A percentile compares a stretch with the other conserved stretches of the same genome.
Conservation (phyloP, 169 alveolate species). For the Cryptosporidium parvum region DNA sequence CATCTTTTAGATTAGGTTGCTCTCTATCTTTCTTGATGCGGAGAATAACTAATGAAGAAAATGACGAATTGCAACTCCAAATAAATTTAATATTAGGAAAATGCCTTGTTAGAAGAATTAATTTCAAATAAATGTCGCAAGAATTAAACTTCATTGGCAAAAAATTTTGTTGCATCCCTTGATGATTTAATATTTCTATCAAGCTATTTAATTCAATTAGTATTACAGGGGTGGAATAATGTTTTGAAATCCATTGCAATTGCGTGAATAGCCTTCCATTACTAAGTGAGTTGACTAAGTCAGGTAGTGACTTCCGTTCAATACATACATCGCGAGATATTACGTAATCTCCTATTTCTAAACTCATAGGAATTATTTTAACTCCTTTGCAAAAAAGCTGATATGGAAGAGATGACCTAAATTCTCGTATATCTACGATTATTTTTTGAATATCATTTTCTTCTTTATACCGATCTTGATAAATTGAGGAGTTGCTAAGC, state of each 20-base stretch:
- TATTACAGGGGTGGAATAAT: slow-evolving; percentile 77
- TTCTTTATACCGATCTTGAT: neutral
- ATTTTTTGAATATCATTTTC: slow-evolving; percentile 52
- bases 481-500: neutral
- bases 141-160: slow-evolving; percentile 74
- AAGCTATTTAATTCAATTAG: slow-evolving; percentile 78
- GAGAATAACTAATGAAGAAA: slow-evolving; percentile 74
- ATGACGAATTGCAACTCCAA: slow-evolving; percentile 82
- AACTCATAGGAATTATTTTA: slow-evolving; percentile 83
- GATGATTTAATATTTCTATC: slow-evolving; percentile 17
- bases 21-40: slow-evolving; percentile 39
- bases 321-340: slow-evolving; percentile 87
- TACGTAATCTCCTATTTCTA: slow-evolving; percentile 88
- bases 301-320: slow-evolving; percentile 86
- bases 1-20: slow-evolving; percentile 43
- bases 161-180: slow-evolving; percentile 44
- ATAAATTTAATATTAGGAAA: slow-evolving; percentile 77
- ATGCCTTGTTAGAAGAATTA: slow-evolving; percentile 77
- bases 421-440: slow-evolving; percentile 85
- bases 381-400: slow-evolving; percentile 84
- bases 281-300: slow-evolving; percentile 81
- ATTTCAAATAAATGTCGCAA: slow-evolving; percentile 65
- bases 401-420: slow-evolving; percentile 84
- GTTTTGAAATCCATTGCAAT: slow-evolving; percentile 80
- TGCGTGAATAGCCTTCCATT: slow-evolving; percentile 85